Evolutionary conservation across 208 protist genomes (phyloP), one percentile per base, ranked within the genome.

Genomic region (Acanthamoeba triangularis): DNA sequence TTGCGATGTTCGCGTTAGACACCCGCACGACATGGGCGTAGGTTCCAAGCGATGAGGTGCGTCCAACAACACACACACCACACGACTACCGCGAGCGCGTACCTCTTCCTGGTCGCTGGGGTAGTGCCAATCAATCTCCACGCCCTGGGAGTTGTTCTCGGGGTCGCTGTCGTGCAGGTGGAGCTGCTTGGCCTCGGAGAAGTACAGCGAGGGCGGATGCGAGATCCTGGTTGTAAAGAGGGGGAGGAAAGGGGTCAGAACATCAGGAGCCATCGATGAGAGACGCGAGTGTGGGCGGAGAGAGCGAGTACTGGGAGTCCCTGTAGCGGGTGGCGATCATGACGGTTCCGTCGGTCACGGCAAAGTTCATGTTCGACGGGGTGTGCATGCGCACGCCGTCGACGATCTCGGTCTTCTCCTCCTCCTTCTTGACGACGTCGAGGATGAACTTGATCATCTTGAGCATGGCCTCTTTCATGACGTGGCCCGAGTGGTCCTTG

Each of bases 381-480:
- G 63, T 76, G 63, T 93, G 87, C 61, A 56, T 76, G 49, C 80
- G 80, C n/a, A 90, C 52, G 18, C 80, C 80, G 33, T 63, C 33
- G 76, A 84, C 76, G 5, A 30, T 52, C 30, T 90, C 80, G 30
- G 52, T 65, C 49, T 63, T 56, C 49, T 65, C 49, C 52, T 90
- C 80, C 80, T 90, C 80, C 47, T 65, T 14, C 80, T 90, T 90
- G 28, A 90, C 23, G 47, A 65, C 30, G 54, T 90, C 80, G 23
- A 90, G 80, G 80, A 90, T 90, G 49, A 90, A 90, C 80, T 90
- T 90, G 54, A 90, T 90, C 80, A 90, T 90, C 80, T 78, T 69
- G 87, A 93, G 87, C 56, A 76, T 76, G 10, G 63, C 87, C 10
- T 93, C 63, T 44, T 93, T 93, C 87, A 93, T 78, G 25, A 93